Percentiles rank a stretch among this genome's conserved stretches.
phyloP scores from a whole-genome alignment of 140 eudicot genomes.

The Stevia rebaudiana region DNA sequence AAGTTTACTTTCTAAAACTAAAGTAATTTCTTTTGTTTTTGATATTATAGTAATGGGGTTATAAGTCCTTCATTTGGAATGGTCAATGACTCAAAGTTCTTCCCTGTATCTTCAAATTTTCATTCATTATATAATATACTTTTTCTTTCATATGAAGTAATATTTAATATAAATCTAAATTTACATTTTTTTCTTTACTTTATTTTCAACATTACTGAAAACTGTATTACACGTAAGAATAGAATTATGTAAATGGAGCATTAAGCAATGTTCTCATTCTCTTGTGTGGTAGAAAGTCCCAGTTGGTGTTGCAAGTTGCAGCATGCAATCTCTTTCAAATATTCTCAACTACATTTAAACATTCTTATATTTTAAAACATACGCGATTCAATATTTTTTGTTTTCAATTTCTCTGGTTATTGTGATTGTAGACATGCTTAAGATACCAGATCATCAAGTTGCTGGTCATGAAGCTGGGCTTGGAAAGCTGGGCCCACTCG shows the following conservation, averaged over 20 bases:
- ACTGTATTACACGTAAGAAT: no score
- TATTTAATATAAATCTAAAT: no score
- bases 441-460: constrained; percentile 78
- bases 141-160: neutral
- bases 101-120: no score
- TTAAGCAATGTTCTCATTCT: constrained; percentile 3
- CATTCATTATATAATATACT: no score
- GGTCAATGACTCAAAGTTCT: no score
- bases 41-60: no score
- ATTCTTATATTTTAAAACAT: neutral
- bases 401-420: constrained; percentile 1
- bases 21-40: neutral
- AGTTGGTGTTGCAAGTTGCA: constrained; percentile 16
- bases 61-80: no score
- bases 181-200: no score
- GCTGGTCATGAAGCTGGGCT: constrained; percentile 74
- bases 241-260: neutral
- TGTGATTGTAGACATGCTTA: constrained; percentile 44
- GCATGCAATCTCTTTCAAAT: constrained; percentile 10
- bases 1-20: neutral
- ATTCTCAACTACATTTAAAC: constrained; percentile 4
- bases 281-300: neutral
- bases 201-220: no score
- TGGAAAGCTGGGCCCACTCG: constrained; percentile 77
- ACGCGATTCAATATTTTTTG: neutral